Base-by-base conservation (phyloP, 768 basidiomycete genomes). In the Tulasnella sp. region DNA sequence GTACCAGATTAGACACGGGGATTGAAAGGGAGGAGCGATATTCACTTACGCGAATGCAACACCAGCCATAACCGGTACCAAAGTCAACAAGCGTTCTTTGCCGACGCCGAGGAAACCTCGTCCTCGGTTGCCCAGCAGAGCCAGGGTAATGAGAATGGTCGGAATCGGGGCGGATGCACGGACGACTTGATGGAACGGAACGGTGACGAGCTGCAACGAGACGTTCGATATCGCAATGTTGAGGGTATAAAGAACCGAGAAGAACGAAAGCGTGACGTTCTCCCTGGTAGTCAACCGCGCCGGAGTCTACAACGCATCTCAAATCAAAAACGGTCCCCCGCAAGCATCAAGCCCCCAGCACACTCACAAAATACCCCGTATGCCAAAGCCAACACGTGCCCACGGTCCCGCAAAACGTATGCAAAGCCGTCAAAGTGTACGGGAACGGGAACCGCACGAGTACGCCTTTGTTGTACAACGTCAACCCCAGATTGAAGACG, bases 161-260 rank as follows among this genome's bases (percentile, higher is more conserved):
- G 98, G 98, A 65, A 98, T 85, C 0, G 96, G 96, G 0, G 96
- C 91, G 19, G 92, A 87, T 3, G 95, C 92, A 32, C 96, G 90
- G 41, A 98, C 89, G 69, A 98, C 94, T 83, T 98, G 96, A 79
- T 98, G 96, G 78, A 99, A 96, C 69, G 94, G 94, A n/a, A 96
- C 86, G 5, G 94, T 95, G 44, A 98, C 95, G 26, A 96, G 83
- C 75, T 91, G 85, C 32, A 96, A 83, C 5, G 92, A 95, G 36
- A 94, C 82, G 79, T 99, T 99, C 82, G 93, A 95, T 63, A 98
- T 89, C 47, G 90, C 89, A 76, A 98, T 96, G 78, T 99, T 99
- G 79, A 96, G 81, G 7, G 95, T 91, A 79, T 97, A 99, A 1
- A 99, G 83, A 26, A 89, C 81, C 75, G 94, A 95, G 81, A 98